Evolutionary conservation across 1,284 basidiomycete species (phyloP), one percentile per base, ranked within the genome.

Genomic region (Cutaneotrichosporon curvatum): DNA sequence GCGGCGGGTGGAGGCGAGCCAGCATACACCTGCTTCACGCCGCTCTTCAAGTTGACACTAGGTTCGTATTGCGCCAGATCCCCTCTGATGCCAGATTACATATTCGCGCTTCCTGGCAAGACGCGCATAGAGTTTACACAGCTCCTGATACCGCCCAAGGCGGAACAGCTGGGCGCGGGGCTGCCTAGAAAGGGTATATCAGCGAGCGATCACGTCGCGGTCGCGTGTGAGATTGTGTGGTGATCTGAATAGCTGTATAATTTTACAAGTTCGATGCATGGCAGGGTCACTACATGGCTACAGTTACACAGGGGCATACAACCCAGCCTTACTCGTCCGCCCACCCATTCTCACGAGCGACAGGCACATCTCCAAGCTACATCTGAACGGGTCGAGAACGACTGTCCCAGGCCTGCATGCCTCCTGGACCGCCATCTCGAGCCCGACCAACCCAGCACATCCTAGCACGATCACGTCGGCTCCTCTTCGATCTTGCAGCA

Each of bases 131-230:
- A 66, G 19, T 75, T 92, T 4, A 72, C 74, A 4, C 77, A 80
- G 18, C 71, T 91, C 12, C 78, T 89, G 16, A 70, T 78, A 30
- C 83, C 86, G 9, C 84, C 83, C 51, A 63, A 60, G 16, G 77
- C 77, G n/a, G 73, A 78, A 43, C 78, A 82, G 41, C 75, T 95
- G 9, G 76, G 76, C 7, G 76, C 77, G 9, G 91, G 90, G 8
- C 71, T 96, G 36, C 91, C 91, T n/a, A 76, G 80, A 59, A 80
- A 79, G 55, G 81, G 80, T 15, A 76, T 91, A 21, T 85, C 83
- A 56, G 86, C 85, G 10, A 89, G 86, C 59, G 91, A 96, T 69
- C 91, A 96, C 64, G 75, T 90, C 50, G 83, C 84, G 1, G 76
- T 95, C 10, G 81, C 79, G 35, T 65, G 61, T 35, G 65, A 66